These are phyloP conservation scores for Lepidium sativum DNA, from an alignment of 345 rosid species.

Conservation along the genomic window DNA sequence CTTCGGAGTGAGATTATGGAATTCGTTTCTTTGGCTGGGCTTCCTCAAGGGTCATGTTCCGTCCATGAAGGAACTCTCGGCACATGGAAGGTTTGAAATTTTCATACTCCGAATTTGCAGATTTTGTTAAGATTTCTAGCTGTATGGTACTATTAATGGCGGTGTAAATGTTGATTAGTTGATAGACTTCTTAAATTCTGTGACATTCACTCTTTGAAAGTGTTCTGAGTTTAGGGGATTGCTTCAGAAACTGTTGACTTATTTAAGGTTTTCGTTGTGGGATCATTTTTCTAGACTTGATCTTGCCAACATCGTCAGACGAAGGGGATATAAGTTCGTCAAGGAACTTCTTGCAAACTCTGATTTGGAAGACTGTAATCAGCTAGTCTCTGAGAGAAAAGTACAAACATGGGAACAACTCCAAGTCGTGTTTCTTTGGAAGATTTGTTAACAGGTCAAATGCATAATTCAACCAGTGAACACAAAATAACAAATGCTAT, in stretches of 20 bases:
- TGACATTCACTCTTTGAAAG: neutral
- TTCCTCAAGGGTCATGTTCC: constrained; percentile 70
- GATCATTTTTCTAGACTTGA: constrained; percentile 48
- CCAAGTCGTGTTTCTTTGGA: neutral
- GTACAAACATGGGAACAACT: constrained; percentile 10
- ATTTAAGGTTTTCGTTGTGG: neutral
- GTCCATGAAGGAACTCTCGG: constrained; percentile 64
- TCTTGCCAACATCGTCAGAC: constrained; percentile 75
- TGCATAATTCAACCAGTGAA: neutral
- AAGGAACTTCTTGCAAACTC: constrained; percentile 53
- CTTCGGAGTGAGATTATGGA: constrained; percentile 57
- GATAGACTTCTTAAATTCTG: neutral
- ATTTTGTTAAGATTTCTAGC: neutral
- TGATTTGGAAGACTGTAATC: constrained; percentile 18
- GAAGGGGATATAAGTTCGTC: constrained; percentile 78
- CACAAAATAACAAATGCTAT: neutral
- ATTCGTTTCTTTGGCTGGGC: constrained; percentile 52
- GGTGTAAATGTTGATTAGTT: too few relatives aligned
- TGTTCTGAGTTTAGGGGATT: neutral
- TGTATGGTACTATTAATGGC: neutral
- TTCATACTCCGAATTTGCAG: neutral
- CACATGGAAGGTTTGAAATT: constrained; percentile 63
- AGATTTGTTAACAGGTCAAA: constrained; percentile 40
- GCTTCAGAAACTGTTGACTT: neutral
- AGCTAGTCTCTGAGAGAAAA: constrained; percentile 11